A percentile compares a stretch with the other conserved stretches of the same genome.
Evolutionary conservation across 2,329 filamentous ascomycete species (phyloP).

Genomic region (Neonectria neomacrospora): DNA sequence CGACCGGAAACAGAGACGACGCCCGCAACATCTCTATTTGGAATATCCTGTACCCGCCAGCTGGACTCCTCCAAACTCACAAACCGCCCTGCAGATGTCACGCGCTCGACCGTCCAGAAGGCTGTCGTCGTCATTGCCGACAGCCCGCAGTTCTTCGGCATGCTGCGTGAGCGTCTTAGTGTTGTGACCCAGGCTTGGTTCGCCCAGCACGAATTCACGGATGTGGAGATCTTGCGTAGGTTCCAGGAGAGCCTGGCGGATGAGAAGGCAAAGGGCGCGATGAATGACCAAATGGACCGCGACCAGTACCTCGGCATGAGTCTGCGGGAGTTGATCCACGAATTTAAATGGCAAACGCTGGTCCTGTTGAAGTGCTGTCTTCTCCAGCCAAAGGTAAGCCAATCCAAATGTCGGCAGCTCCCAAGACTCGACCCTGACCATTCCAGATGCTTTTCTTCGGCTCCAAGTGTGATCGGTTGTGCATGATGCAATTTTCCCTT

Average conservation of each 20-base stretch:
- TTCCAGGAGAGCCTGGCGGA: constrained; percentile 90
- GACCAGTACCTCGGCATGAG: constrained; percentile 92
- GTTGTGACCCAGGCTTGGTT: constrained; percentile 98
- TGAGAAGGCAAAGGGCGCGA: constrained; percentile 66
- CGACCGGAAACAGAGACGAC: constrained; percentile 64
- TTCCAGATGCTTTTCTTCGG: constrained; percentile 96
- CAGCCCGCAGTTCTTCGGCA: constrained; percentile 88
- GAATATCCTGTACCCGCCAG: constrained; percentile 94
- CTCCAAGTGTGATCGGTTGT: constrained; percentile 92
- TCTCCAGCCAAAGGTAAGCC: constrained; percentile 86
- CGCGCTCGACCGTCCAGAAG: constrained; percentile 97
- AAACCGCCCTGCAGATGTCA: constrained; percentile 86
- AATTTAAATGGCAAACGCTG: constrained; percentile 94
- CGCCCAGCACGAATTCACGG: constrained; percentile 90
- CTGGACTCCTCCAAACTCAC: constrained; percentile 82
- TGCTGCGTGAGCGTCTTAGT: constrained; percentile 87
- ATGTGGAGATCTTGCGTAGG: constrained; percentile 87
- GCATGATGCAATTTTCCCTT: constrained; percentile 98
- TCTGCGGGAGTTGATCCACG: constrained; percentile 88
- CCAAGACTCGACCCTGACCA: constrained; percentile 12
- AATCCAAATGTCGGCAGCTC: too few relatives aligned
- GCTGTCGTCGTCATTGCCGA: constrained; percentile 96
- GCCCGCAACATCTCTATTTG: constrained; percentile 86
- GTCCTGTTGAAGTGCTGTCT: constrained; percentile 94
- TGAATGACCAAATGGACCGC: constrained; percentile 75